Evolutionary conservation across 1,139 yeast genomes (phyloP), one percentile per base, ranked within the genome.

Genomic region (Schizosaccharomyces versatilis): DNA sequence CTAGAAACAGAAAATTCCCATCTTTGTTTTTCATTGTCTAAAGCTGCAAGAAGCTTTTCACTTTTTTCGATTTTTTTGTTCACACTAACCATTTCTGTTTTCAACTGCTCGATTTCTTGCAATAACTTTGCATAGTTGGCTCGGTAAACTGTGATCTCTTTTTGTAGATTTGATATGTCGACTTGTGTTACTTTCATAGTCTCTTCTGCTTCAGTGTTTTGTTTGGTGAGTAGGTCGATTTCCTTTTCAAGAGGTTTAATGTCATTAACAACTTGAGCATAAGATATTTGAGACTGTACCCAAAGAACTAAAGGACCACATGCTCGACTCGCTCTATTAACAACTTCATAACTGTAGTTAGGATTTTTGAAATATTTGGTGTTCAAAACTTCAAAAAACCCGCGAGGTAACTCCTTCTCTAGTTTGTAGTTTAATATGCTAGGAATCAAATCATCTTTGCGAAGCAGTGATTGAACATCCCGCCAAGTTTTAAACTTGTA

Each of bases 291-390:
- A 0, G 97, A 97, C 57, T 74, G 73, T 0, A 86, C 93, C 98
- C 98, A 90, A 59, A 80, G 81, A 38, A 84, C 66, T 53, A 90
- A 69, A 0, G 98, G 98, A 0, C 96, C 97, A 70, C 96, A 86
- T 0, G 97, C 96, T 63, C 84, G 85, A 67, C 94, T 82, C 2
- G 97, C 97, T 54, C 96, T 72, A 62, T 84, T 78, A 0, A 84
- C 95, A 0, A 81, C 69, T 55, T 81, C 90, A 62, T 70, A 82
- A 52, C 76, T 84, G 63, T 75, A 88, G 55, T 77, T 82, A 0
- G 80, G 75, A 55, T 80, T 69, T 0, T 80, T 68, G 36, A 88
- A 68, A 62, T 83, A 90, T 0, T 70, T 72, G 1, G 66, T 62
- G 55, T 78, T 79, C 81, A 84, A 79, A 57, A 68, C 73, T 2